Evolutionary conservation across 768 basidiomycete species (phyloP).

Genomic region (Boletus sp.): DNA sequence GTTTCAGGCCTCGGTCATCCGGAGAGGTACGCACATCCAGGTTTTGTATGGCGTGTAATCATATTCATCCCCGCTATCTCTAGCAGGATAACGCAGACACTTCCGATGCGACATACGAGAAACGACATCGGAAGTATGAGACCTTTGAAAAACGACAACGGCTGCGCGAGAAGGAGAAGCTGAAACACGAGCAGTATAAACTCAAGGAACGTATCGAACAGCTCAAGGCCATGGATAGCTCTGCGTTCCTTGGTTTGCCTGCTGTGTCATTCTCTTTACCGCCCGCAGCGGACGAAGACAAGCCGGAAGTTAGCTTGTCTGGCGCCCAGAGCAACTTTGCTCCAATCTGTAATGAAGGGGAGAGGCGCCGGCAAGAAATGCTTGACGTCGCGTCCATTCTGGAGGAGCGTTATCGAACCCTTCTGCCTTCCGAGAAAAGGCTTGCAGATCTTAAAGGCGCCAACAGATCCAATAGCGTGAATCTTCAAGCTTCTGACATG

Average conservation of each 20-base stretch:
- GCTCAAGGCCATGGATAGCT: constrained; percentile 66
- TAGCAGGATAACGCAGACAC: constrained; percentile 58
- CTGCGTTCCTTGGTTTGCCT: constrained; percentile 63
- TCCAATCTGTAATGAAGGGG: constrained; percentile 55
- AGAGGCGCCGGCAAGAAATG: constrained; percentile 71
- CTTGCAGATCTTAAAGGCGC: constrained; percentile 33
- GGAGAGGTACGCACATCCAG: constrained; percentile 59
- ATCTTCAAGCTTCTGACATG: constrained; percentile 14
- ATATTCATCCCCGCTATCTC: constrained; percentile 4
- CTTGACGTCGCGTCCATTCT: constrained; percentile 60
- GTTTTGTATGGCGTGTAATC: constrained; percentile 2
- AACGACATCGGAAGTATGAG: constrained; percentile 84
- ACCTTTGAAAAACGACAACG: constrained; percentile 82
- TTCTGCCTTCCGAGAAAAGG: constrained; percentile 64
- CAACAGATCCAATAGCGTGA: constrained; percentile 15
- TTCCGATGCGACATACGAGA: constrained; percentile 77
- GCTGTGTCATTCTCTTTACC: constrained; percentile 52
- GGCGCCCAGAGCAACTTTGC: constrained; percentile 38
- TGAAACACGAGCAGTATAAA: constrained; percentile 89
- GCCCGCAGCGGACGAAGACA: constrained; percentile 21
- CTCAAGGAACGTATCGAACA: constrained; percentile 87
- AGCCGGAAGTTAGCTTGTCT: constrained; percentile 29
- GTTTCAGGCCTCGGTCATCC: constrained; percentile 64
- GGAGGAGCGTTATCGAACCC: constrained; percentile 70
- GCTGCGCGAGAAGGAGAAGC: constrained; percentile 85